These are phyloP conservation scores for Ustilago crameri DNA, from an alignment of 1,284 basidiomycete species.

Conservation along the genomic window DNA sequence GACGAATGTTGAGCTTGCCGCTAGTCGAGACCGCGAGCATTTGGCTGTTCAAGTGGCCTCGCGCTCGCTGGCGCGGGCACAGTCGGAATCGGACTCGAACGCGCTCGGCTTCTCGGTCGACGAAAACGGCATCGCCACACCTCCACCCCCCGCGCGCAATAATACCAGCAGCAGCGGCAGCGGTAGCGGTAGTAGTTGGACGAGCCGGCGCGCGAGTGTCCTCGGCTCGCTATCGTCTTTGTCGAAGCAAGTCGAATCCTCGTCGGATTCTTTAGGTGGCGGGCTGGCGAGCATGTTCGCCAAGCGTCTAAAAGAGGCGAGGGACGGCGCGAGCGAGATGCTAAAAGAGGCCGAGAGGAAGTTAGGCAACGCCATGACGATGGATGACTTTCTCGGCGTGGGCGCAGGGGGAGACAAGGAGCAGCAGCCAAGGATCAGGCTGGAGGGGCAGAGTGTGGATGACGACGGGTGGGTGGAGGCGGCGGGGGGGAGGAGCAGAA, in stretches of 20 bases:
- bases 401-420: background rate
- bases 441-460: slow-evolving; percentile 8
- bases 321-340: slow-evolving; percentile 30
- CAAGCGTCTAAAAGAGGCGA: slow-evolving; percentile 33
- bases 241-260: background rate
- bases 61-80: background rate
- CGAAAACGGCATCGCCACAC: slow-evolving; percentile 20
- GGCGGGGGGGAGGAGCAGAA: slow-evolving; percentile 16
- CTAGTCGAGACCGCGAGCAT: background rate
- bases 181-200: slow-evolving; percentile 6
- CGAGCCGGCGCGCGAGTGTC: slow-evolving; percentile 14
- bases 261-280: background rate
- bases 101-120: slow-evolving; percentile 31
- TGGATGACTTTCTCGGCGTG: slow-evolving; percentile 31
- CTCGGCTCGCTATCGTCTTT: slow-evolving; percentile 17
- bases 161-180: slow-evolving; percentile 23
- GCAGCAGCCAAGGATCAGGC: slow-evolving; percentile 14
- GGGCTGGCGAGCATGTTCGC: slow-evolving; percentile 27
- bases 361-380: slow-evolving; percentile 44
- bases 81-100: slow-evolving; percentile 4
- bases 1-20: background rate
- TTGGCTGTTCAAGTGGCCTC: slow-evolving; percentile 5
- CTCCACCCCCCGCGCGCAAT: too few species aligned
- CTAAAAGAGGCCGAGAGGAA: slow-evolving; percentile 38
- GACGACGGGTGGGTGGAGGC: slow-evolving; percentile 18